Conservation (phyloP, 345 rosid genomes). For the Salix purpurea region DNA sequence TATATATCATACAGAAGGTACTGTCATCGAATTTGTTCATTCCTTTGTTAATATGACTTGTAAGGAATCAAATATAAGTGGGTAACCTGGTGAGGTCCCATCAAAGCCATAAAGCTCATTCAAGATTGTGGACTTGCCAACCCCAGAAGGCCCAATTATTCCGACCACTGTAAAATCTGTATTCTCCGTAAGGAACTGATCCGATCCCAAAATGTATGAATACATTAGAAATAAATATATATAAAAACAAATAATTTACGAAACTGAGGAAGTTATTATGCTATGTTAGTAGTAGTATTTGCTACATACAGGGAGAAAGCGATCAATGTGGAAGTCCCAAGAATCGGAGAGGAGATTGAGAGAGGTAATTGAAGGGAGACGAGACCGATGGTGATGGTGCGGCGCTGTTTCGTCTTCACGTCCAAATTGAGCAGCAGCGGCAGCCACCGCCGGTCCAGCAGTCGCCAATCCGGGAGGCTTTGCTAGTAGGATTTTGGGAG, state of each 20-base stretch:
- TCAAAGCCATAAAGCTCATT: constrained; percentile 78
- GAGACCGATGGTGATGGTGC: constrained; percentile 38
- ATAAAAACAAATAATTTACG: not conserved
- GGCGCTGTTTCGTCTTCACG: constrained; percentile 58
- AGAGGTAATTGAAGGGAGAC: constrained; percentile 60
- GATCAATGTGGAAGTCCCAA: constrained; percentile 84
- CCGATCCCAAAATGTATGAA: not conserved
- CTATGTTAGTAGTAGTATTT: not conserved
- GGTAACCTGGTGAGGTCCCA: constrained; percentile 60
- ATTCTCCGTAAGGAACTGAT: constrained; percentile 78
- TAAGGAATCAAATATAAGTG: not conserved
- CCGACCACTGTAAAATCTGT: constrained; percentile 81
- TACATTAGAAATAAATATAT: not conserved
- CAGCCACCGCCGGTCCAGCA: constrained; percentile 40
- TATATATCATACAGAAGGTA: not conserved
- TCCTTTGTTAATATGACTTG: not conserved
- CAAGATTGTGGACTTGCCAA: constrained; percentile 76
- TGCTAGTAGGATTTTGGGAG: constrained; percentile 72
- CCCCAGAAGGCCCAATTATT: constrained; percentile 74
- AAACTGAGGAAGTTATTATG: no score
- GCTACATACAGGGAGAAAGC: constrained; percentile 67
- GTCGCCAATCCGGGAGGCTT: constrained; percentile 37
- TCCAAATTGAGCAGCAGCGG: constrained; percentile 52
- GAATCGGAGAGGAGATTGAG: constrained; percentile 82
- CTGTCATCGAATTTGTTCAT: no score